phyloP scores from a whole-genome alignment of 306 rosid species.

The Lagenaria siceraria region DNA sequence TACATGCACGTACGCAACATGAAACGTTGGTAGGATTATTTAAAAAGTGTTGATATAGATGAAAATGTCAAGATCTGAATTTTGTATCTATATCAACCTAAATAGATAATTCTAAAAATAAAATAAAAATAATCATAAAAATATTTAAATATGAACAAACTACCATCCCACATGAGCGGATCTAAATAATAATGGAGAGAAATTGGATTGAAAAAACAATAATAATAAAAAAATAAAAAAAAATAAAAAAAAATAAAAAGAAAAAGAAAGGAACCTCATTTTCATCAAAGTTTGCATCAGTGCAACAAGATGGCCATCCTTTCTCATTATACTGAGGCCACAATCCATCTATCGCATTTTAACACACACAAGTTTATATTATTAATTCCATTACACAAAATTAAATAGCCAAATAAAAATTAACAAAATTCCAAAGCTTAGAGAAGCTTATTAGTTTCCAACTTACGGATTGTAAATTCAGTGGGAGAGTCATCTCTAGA shows the following conservation, averaged over 20 bases:
- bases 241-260: neutral
- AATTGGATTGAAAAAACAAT: neutral
- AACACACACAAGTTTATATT: neutral
- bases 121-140: too few relatives aligned
- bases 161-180: too few relatives aligned
- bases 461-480: slow-evolving; percentile 7
- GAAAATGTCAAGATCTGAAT: too few relatives aligned
- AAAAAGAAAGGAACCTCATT: neutral
- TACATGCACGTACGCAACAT: too few relatives aligned
- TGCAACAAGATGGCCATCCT: slow-evolving; percentile 9
- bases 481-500: neutral
- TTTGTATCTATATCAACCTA: too few relatives aligned
- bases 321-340: slow-evolving; percentile 1
- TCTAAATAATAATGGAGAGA: neutral
- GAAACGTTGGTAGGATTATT: too few relatives aligned
- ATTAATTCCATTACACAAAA: neutral
- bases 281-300: neutral
- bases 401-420: neutral
- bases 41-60: too few relatives aligned
- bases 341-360: neutral
- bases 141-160: too few relatives aligned
- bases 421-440: neutral
- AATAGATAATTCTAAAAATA: too few relatives aligned
- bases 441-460: neutral
- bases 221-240: neutral